A percentile compares a stretch with the other conserved stretches of the same genome.
Evolutionary conservation across 352 stramenopile genomes (phyloP).

Genomic region (Pythium phragmiticola): DNA sequence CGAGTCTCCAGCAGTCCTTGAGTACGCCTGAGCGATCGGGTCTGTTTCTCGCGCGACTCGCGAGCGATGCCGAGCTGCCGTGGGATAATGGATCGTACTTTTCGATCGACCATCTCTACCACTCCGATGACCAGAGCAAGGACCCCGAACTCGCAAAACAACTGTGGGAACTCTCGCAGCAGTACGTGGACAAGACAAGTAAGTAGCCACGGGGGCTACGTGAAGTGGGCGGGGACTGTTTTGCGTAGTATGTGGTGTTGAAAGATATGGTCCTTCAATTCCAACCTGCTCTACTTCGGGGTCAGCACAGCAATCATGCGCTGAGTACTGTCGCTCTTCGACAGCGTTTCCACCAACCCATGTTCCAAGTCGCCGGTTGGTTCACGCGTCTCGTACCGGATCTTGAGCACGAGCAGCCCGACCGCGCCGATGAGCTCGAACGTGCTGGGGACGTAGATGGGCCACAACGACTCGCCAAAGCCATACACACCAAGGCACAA

Average conservation of each 20-base stretch:
- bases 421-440: constrained; percentile 39
- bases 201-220: not conserved
- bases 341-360: not conserved
- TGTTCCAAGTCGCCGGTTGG: not conserved
- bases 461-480: constrained; percentile 47
- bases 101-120: constrained; percentile 36
- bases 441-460: constrained; percentile 49
- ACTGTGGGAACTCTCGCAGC: constrained; percentile 36
- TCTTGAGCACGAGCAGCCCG: constrained; percentile 42
- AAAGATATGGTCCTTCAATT: not conserved
- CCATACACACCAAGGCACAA: constrained; percentile 40
- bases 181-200: constrained; percentile 37
- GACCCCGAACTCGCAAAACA: constrained; percentile 27
- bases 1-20: constrained; percentile 21
- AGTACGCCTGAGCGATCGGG: constrained; percentile 37
- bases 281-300: not conserved
- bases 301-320: not conserved
- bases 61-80: constrained; percentile 33
- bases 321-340: not conserved
- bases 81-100: constrained; percentile 38
- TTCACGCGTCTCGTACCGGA: constrained; percentile 29
- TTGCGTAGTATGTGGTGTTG: not conserved
- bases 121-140: constrained; percentile 32
- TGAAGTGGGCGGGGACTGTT: not conserved
- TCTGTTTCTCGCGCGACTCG: constrained; percentile 33